Base-by-base conservation (phyloP, 2,329 filamentous ascomycete genomes). In the Calonectria pauciramosa region DNA sequence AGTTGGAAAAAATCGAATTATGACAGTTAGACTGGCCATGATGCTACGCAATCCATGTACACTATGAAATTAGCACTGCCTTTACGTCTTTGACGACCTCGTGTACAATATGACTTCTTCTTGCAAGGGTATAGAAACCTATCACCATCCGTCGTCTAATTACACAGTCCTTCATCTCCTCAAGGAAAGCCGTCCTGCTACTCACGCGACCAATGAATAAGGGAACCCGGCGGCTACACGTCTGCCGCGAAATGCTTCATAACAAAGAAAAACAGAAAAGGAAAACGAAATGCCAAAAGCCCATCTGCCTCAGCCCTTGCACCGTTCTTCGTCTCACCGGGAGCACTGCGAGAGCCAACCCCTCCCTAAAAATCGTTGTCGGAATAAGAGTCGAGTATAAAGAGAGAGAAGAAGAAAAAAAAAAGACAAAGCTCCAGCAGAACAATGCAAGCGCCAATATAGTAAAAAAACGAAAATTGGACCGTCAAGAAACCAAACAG, bases 161-260 rank as follows among this genome's bases (percentile, higher is more conserved):
- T 85, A 84, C 82, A 85, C 75, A 77, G 81, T 77, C 56, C 67
- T 75, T 69, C 73, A 71, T 70, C 52, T 65, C 74, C 47, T 36
- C 59, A 51, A 75, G 69, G 71, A 73, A 72, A 56, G 72, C 51
- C 32, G 38, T 59, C 68, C 44, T 63, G 56, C 73, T 69, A 34
- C 64, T 68, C 41, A 75, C 38, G 49, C 72, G 26, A 34, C 36
- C 34, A 70, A 77, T 77, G 73, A 74, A 75, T 76, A 75, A 68
- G 76, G 73, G 70, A 70, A 54, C 71, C 47, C 54, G 69, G 71
- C 79, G 72, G 73, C 75, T 71, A 76, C 52, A 65, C 77, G 67
- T 73, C 77, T 74, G 80, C 81, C 82, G 81, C 80, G 81, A 63
- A 82, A 83, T 85, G 84, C 82, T 81, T 82, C 81, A 78, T 84